These are phyloP conservation scores for Cutaneotrichosporon daszewskae DNA, from an alignment of 1,284 basidiomycete species.

Conservation along the genomic window DNA sequence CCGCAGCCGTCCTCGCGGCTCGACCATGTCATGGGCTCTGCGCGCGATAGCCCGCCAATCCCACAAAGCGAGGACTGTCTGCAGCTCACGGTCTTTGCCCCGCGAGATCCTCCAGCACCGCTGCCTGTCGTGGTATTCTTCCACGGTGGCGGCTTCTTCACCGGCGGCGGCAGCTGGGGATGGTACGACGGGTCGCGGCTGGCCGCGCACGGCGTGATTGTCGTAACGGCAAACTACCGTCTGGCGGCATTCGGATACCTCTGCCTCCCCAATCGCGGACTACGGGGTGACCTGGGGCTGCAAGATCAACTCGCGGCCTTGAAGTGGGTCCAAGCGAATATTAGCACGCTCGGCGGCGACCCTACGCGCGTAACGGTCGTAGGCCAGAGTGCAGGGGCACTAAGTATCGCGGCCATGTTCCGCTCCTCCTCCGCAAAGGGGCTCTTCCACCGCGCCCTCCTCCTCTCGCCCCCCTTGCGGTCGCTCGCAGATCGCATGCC, in stretches of 20 bases:
- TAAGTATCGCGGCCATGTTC: slow-evolving; percentile 35
- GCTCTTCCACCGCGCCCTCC: too few relatives aligned
- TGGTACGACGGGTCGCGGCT: background rate
- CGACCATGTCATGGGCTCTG: too few relatives aligned
- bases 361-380: slow-evolving; percentile 43
- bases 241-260: slow-evolving; percentile 51
- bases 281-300: too few relatives aligned
- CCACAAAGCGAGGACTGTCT: too few relatives aligned
- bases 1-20: too few relatives aligned
- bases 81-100: too few relatives aligned
- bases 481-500: too few relatives aligned
- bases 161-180: background rate
- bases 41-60: too few relatives aligned
- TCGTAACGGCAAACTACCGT: slow-evolving; percentile 50
- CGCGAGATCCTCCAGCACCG: too few relatives aligned
- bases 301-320: too few relatives aligned
- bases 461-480: too few relatives aligned
- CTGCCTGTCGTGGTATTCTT: background rate
- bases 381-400: slow-evolving; percentile 46
- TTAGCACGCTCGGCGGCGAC: slow-evolving; percentile 52
- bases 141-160: background rate
- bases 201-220: slow-evolving; percentile 28
- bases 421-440: too few relatives aligned
- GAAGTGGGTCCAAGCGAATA: slow-evolving; percentile 9
- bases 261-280: background rate